These are phyloP conservation scores for Lactifluus echinatus DNA, from an alignment of 768 basidiomycete species.

Conservation along the genomic window DNA sequence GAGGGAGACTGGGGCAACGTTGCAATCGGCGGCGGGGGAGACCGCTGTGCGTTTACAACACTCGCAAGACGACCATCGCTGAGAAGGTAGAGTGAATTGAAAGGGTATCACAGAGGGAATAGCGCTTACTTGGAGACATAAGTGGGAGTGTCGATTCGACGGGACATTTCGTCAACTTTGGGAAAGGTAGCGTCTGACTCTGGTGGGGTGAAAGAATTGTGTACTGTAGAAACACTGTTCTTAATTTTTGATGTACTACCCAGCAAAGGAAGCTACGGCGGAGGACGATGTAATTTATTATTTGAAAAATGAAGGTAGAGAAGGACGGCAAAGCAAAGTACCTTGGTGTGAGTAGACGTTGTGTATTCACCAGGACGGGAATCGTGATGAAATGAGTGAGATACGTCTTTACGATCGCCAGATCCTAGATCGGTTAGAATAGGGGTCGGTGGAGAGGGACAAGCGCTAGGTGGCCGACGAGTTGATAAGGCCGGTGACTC, in stretches of 20 bases:
- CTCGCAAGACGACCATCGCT: conserved; percentile 38
- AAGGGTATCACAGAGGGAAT: conserved; percentile 16
- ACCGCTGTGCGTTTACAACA: conserved; percentile 29
- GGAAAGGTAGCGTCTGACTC: conserved; percentile 17
- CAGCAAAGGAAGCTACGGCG: not conserved
- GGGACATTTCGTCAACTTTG: conserved; percentile 36
- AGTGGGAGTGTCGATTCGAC: conserved; percentile 36
- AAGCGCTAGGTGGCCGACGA: conserved; percentile 9
- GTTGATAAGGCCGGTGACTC: conserved; percentile 9
- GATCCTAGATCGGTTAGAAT: conserved; percentile 14
- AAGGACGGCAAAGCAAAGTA: not conserved
- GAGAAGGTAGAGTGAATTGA: conserved; percentile 25
- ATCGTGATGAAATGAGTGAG: conserved; percentile 14
- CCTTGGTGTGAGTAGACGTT: conserved; percentile 2
- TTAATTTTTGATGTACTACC: not conserved
- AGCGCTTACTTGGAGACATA: conserved; percentile 23
- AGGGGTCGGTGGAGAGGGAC: conserved; percentile 8
- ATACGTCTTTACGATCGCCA: conserved; percentile 12
- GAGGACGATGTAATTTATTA: not conserved
- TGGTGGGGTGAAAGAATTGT: conserved; percentile 10
- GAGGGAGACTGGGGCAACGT: conserved; percentile 52
- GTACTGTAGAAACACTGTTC: not conserved
- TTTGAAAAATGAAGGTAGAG: not conserved
- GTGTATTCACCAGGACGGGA: not conserved
- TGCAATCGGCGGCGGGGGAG: conserved; percentile 39